Conservation (phyloP, 176 grass and related monocot genomes). For the Cymbopogon citratus region DNA sequence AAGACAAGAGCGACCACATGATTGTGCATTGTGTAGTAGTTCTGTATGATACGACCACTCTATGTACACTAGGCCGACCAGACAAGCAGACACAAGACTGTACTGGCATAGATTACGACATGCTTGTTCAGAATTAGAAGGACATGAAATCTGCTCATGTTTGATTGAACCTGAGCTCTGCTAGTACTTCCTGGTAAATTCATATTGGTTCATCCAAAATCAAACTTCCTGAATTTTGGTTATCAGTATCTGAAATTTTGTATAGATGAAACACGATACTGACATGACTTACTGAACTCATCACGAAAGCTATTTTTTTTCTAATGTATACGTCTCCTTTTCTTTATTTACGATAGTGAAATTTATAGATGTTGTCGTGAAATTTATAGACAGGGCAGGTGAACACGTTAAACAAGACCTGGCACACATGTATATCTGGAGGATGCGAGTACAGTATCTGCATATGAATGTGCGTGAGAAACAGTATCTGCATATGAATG, state of each 20-base stretch:
- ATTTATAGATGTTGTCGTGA: too few species aligned
- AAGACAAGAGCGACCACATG: neutral
- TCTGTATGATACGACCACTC: neutral
- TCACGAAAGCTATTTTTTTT: neutral
- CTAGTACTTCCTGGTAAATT: neutral
- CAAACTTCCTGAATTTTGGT: neutral
- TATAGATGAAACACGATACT: neutral
- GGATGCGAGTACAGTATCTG: neutral
- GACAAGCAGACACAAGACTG: neutral
- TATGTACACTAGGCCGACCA: neutral
- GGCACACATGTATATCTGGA: neutral
- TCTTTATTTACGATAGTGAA: too few species aligned
- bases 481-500: neutral
- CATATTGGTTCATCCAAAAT: neutral
- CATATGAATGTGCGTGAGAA: neutral
- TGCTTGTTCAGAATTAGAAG: neutral
- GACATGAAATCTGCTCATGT: neutral
- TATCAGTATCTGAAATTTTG: neutral
- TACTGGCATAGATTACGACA: neutral
- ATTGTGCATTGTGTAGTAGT: neutral
- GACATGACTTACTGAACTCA: neutral
- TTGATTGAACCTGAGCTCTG: neutral
- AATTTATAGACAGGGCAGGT: neutral
- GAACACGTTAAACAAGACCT: neutral
- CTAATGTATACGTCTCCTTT: too few species aligned